phyloP scores from a whole-genome alignment of 192 early-diverging fungal genomes.

The Podila epigama region DNA sequence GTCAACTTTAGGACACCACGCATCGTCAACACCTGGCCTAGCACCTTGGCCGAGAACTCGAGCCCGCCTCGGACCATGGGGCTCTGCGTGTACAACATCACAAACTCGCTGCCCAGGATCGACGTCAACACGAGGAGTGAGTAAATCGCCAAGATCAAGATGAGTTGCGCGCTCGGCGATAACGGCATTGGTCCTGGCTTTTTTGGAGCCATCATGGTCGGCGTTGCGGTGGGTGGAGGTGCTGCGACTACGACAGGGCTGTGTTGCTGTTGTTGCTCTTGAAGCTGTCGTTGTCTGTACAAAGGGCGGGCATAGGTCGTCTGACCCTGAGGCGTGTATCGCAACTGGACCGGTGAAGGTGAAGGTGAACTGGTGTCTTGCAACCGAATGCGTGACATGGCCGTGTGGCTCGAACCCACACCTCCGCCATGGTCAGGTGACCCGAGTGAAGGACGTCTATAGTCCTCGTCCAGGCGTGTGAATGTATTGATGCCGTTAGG shows the following conservation, averaged over 20 bases:
- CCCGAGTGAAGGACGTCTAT: no score
- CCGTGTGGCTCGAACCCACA: not conserved
- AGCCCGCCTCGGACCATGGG: conserved; percentile 17
- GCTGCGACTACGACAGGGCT: not conserved
- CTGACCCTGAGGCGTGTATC: no score
- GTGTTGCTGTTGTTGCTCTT: not conserved
- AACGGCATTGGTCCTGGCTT: no score
- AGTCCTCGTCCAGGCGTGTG: no score
- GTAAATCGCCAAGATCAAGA: conserved; percentile 20
- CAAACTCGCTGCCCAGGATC: conserved; percentile 24
- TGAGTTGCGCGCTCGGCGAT: not conserved
- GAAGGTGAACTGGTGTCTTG: no score
- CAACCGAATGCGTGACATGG: no score
- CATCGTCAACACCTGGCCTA: conserved; percentile 20
- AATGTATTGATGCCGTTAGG: no score
- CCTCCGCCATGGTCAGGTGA: not conserved
- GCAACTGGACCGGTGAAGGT: not conserved
- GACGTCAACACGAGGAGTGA: conserved; percentile 16
- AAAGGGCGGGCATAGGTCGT: no score
- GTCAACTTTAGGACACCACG: conserved; percentile 24
- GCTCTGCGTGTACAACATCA: conserved; percentile 36
- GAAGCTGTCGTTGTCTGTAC: no score
- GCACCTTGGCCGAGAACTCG: conserved; percentile 17
- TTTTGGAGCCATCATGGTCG: no score
- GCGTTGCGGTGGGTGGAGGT: not conserved